Evolutionary conservation across 2,329 filamentous ascomycete genomes (phyloP).

Genomic region (Fusarium brachygibbosum): DNA sequence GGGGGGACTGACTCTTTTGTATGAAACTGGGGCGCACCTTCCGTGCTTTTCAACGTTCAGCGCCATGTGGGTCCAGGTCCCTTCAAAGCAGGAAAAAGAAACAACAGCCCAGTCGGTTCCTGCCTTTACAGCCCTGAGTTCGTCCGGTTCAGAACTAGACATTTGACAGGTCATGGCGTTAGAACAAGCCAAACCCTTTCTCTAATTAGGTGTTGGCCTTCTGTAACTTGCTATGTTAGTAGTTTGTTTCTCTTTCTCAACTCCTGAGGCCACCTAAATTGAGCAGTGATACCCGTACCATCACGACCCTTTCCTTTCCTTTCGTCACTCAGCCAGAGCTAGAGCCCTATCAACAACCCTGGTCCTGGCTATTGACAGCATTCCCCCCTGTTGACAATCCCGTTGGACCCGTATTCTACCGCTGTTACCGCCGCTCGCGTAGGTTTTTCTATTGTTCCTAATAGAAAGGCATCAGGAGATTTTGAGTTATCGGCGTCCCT

Average conservation of each 20-base stretch:
- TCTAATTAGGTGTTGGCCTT: not conserved
- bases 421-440: slow-evolving; percentile 29
- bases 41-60: slow-evolving; percentile 11
- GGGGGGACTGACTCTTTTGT: not conserved
- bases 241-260: not conserved
- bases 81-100: slow-evolving; percentile 23
- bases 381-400: slow-evolving; percentile 24
- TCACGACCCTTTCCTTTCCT: not conserved
- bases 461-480: slow-evolving; percentile 27
- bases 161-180: slow-evolving; percentile 26
- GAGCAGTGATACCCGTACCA: not conserved
- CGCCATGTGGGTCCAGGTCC: slow-evolving; percentile 23
- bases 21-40: slow-evolving; percentile 38
- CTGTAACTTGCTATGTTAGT: not conserved
- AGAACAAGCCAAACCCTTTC: not conserved
- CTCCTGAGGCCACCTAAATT: not conserved
- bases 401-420: slow-evolving; percentile 29
- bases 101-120: slow-evolving; percentile 21
- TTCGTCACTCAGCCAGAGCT: not conserved
- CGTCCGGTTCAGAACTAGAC: slow-evolving; percentile 11
- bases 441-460: slow-evolving; percentile 4
- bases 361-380: slow-evolving; percentile 17
- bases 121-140: slow-evolving; percentile 3
- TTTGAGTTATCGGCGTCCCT: slow-evolving; percentile 7
- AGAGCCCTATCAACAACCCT: slow-evolving; percentile 34